These are phyloP conservation scores for Quercus lobata DNA, from an alignment of 331 rosid genomes.

Conservation along the genomic window DNA sequence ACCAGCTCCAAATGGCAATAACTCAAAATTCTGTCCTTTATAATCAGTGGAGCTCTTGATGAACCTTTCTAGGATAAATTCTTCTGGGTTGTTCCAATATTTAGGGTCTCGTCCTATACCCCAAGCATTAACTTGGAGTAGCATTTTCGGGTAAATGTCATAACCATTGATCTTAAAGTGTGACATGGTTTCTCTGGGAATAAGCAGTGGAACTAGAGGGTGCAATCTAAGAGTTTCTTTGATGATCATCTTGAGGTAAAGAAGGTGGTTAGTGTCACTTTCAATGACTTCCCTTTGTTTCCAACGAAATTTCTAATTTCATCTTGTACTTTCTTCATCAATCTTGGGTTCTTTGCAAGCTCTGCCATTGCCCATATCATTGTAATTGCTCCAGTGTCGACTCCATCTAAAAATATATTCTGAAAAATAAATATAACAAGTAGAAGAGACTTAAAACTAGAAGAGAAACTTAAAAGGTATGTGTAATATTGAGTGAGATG, in stretches of 20 bases:
- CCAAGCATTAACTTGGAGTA: slow-evolving; percentile 5
- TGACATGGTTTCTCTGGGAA: slow-evolving; percentile 19
- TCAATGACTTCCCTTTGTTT: slow-evolving; percentile 25
- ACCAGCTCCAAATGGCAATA: slow-evolving; percentile 12
- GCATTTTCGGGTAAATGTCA: slow-evolving; percentile 5
- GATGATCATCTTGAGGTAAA: slow-evolving; percentile 31
- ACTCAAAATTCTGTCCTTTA: slow-evolving; percentile 9
- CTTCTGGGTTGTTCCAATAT: slow-evolving; percentile 8
- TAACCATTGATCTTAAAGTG: background rate
- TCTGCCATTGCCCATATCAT: slow-evolving; percentile 35
- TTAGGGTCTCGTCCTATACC: slow-evolving; percentile 6
- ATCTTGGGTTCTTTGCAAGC: slow-evolving; percentile 17
- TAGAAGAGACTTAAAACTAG: background rate
- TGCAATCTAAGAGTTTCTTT: slow-evolving; percentile 35
- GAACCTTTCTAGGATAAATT: slow-evolving; percentile 12
- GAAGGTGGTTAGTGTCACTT: slow-evolving; percentile 17
- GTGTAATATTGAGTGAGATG: too few relatives aligned
- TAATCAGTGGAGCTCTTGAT: background rate
- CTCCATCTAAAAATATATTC: slow-evolving; percentile 36
- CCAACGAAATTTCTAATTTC: slow-evolving; percentile 28
- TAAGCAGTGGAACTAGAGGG: background rate
- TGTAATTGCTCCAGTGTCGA: slow-evolving; percentile 29
- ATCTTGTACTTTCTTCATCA: slow-evolving; percentile 35
- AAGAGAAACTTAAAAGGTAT: background rate
- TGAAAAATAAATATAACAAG: background rate